phyloP scores from a whole-genome alignment of 805 yeast species.

The Lipomyces sp. region DNA sequence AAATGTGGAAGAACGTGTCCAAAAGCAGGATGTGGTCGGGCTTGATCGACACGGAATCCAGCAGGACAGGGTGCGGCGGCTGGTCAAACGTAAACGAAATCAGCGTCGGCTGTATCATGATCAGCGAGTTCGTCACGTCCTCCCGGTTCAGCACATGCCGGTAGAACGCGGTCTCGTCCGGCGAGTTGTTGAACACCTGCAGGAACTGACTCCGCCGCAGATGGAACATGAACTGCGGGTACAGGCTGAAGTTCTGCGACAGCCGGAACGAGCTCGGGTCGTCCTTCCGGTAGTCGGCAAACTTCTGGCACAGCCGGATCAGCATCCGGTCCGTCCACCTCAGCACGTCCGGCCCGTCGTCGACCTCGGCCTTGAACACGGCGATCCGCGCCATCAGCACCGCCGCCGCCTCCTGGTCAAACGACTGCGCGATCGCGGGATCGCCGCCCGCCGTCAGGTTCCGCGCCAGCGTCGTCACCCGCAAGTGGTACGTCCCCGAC shows the following conservation, averaged over 20 bases:
- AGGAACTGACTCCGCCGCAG: constrained; percentile 93
- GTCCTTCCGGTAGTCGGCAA: constrained; percentile 89
- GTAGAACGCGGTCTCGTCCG: constrained; percentile 97
- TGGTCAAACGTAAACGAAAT: constrained; percentile 78
- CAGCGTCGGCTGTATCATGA: constrained; percentile 97
- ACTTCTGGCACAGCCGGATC: constrained; percentile 84
- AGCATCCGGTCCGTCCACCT: constrained; percentile 93
- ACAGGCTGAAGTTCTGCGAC: constrained; percentile 76
- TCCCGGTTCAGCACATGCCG: constrained; percentile 89
- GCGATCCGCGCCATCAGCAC: constrained; percentile 90
- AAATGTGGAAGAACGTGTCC: constrained; percentile 95
- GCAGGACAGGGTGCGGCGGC: constrained; percentile 84
- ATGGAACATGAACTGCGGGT: constrained; percentile 95
- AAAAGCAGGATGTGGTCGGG: constrained; percentile 82
- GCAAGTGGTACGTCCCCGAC: constrained; percentile 81
- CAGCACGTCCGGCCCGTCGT: constrained; percentile 88
- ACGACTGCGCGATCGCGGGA: constrained; percentile 57
- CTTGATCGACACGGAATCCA: constrained; percentile 88
- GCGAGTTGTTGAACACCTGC: constrained; percentile 95
- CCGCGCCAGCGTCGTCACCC: constrained; percentile 81
- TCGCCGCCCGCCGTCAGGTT: constrained; percentile 53
- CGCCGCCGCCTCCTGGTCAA: constrained; percentile 98
- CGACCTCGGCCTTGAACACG: constrained; percentile 73
- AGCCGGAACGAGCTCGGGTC: constrained; percentile 78
- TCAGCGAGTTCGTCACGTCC: constrained; percentile 86